phyloP scores from a whole-genome alignment of 129 eudicot genomes.

The Centaurea solstitialis region DNA sequence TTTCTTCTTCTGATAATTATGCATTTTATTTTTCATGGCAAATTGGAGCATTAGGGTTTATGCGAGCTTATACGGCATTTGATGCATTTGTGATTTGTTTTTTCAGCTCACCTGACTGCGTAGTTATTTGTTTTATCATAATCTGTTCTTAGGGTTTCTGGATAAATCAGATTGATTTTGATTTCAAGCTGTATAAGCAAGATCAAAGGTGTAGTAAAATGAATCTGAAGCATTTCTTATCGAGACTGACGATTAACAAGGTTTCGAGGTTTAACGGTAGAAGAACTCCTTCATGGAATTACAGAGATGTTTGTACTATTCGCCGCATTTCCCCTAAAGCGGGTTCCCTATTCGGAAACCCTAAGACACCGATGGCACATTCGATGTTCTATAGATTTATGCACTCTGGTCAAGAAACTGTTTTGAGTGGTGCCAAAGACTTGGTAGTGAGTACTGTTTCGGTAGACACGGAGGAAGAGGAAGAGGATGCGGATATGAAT shows the following conservation, averaged over 20 bases:
- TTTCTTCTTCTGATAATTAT: background rate
- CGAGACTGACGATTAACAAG: conserved; percentile 36
- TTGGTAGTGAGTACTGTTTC: conserved; percentile 24
- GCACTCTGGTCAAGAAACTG: conserved; percentile 44
- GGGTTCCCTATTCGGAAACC: background rate
- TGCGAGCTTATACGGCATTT: background rate
- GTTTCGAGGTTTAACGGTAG: conserved; percentile 36
- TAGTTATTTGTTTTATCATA: background rate
- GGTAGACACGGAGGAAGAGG: conserved; percentile 34
- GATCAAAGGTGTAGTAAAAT: conserved; percentile 33
- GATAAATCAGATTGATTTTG: conserved; percentile 8
- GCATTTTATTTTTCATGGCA: background rate
- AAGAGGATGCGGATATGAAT: conserved; percentile 57
- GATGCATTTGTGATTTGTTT: background rate
- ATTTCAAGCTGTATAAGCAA: background rate
- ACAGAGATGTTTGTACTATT: conserved; percentile 34
- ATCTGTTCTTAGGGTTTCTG: conserved; percentile 1
- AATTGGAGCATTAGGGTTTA: conserved; percentile 6
- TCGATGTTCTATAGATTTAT: conserved; percentile 24
- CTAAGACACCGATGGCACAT: conserved; percentile 1
- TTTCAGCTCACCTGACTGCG: background rate
- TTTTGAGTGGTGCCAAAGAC: conserved; percentile 12
- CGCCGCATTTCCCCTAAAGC: conserved; percentile 3
- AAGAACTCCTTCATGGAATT: conserved; percentile 25
- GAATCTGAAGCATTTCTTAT: conserved; percentile 48